Percentiles rank a stretch among this genome's conserved stretches.
phyloP scores from a whole-genome alignment of 2,329 filamentous ascomycete genomes.

The Trichoderma aggressivum region DNA sequence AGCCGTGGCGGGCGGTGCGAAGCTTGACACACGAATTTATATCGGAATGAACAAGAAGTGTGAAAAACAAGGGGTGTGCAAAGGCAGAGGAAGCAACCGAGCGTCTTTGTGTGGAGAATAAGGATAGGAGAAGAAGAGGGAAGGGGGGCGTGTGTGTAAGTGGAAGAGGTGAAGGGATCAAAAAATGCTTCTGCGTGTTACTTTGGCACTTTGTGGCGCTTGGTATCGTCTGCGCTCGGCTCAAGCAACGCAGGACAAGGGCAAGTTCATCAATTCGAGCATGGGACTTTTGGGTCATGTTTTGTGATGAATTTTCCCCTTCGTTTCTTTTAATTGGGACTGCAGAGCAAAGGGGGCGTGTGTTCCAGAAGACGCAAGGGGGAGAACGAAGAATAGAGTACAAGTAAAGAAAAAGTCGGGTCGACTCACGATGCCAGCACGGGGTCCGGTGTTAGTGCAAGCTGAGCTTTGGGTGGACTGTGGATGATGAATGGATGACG shows the following conservation, averaged over 20 bases:
- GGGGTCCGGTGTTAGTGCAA: neutral
- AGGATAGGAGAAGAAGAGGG: neutral
- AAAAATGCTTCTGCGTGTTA: neutral
- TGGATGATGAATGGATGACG: conserved; percentile 14
- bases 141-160: conserved; percentile 9
- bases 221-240: conserved; percentile 13
- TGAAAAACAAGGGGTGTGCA: neutral
- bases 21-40: conserved; percentile 33
- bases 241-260: neutral
- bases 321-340: neutral
- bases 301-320: neutral
- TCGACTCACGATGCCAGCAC: conserved; percentile 1
- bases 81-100: neutral
- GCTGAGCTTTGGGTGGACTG: neutral
- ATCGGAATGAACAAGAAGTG: conserved; percentile 28
- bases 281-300: conserved; percentile 2
- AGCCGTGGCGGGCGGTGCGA: conserved; percentile 22
- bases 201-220: neutral
- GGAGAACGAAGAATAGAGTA: neutral
- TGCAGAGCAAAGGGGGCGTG: neutral
- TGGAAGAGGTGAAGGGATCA: neutral
- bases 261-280: neutral
- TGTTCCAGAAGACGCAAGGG: neutral
- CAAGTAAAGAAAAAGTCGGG: neutral
- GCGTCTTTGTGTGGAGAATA: conserved; percentile 5